Evolutionary conservation across 2,329 filamentous ascomycete species (phyloP), one percentile per base, ranked within the genome.

Genomic region (Xenoacremonium recifei): DNA sequence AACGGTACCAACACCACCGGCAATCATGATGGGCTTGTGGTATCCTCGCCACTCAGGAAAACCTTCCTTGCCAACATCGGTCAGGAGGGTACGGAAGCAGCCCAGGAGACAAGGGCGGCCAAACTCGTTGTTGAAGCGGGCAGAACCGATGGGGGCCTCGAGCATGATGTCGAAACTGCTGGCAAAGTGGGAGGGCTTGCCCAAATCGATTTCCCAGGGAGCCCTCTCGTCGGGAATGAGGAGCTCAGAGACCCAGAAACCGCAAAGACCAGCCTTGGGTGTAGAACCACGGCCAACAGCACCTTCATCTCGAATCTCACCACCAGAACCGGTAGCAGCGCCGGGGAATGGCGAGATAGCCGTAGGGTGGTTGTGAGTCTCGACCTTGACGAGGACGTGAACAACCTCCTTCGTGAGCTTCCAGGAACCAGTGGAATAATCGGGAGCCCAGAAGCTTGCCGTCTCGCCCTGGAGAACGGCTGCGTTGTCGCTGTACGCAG

Each of bases 21-120:
- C 93, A 69, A 99, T 89, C 89, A 96, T 95, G 65, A 96, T 96
- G 9, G 93, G 93, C 72, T 99, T 99, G 69, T 97, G 93, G 64
- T 95, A 99, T 18, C 93, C 93, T 54, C 92, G 80, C 59, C 89
- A 79, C 53, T 95, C 89, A 16, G 75, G 76, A 15, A 60, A 54
- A 4, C 64, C 63, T 36, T 74, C 70, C 27, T 68, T 65, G 29
- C 68, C 68, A 30, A 79, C 79, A 23, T 62, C 54, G 17, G 84
- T 87, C 21, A 95, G 80, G 27, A 99, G 77, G 1, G 93, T 99
- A 47, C 92, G 79, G 75, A 99, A 99, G 61, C 90, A 92, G 17
- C 93, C 93, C 3, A 85, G 80, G 11, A 95, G 85, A 60, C 85
- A 90, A 25, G 93, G 92, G 27, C 93, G 81, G 19, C 93, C 93